These are phyloP conservation scores for Cercospora berteroae DNA, from an alignment of 2,329 filamentous ascomycete species.

Conservation along the genomic window DNA sequence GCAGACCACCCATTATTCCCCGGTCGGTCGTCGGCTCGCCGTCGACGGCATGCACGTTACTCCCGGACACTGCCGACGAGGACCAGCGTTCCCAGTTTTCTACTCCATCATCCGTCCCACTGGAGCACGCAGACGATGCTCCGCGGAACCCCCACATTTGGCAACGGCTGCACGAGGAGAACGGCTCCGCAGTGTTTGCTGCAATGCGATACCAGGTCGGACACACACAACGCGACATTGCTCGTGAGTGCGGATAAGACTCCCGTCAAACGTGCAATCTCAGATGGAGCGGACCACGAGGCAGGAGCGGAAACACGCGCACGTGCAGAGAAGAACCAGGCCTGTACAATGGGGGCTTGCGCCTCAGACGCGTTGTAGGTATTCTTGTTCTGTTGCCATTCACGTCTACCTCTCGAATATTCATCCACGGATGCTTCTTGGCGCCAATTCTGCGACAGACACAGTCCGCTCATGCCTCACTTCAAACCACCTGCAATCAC, in stretches of 20 bases:
- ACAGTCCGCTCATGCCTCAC: constrained; percentile 2
- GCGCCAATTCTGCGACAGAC: not conserved
- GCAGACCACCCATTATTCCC: not conserved
- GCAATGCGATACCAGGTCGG: not conserved
- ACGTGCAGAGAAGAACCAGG: not conserved
- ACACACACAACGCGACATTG: not conserved
- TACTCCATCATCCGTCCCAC: not conserved
- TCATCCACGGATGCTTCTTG: not conserved
- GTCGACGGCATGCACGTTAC: not conserved
- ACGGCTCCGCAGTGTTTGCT: not conserved
- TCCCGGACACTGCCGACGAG: not conserved
- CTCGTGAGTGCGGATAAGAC: not conserved
- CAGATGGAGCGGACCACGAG: not conserved
- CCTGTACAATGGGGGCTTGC: not conserved
- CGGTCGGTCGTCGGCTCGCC: not conserved
- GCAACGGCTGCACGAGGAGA: not conserved
- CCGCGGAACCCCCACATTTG: not conserved
- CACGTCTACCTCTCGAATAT: not conserved
- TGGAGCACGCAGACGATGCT: not conserved
- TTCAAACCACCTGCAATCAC: constrained; percentile 30
- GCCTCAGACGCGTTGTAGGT: not conserved
- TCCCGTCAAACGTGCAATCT: not conserved
- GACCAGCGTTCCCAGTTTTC: not conserved
- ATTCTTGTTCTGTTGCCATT: not conserved
- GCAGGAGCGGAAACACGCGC: not conserved